Evolutionary conservation across 2,329 filamentous ascomycete species (phyloP).

Genomic region (Botrytis byssoidea): DNA sequence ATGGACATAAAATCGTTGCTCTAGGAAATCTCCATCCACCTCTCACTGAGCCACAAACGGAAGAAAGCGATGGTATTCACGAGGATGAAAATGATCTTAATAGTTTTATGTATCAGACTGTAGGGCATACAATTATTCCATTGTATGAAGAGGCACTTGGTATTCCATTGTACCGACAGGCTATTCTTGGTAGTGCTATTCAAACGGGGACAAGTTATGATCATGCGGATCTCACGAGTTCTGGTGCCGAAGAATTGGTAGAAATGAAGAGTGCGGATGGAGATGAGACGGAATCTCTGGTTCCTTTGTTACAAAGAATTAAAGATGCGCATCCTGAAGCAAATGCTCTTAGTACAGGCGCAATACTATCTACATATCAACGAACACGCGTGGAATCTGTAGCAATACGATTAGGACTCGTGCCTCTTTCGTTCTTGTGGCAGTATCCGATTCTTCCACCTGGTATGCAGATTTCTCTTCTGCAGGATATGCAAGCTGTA

Average conservation of each 20-base stretch:
- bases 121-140: slow-evolving; percentile 83
- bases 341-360: slow-evolving; percentile 85
- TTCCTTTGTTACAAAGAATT: slow-evolving; percentile 69
- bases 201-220: slow-evolving; percentile 71
- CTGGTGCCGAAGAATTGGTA: slow-evolving; percentile 23
- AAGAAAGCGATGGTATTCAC: neutral
- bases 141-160: slow-evolving; percentile 77
- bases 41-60: neutral
- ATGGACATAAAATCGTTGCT: slow-evolving; percentile 82
- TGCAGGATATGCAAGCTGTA: slow-evolving; percentile 76
- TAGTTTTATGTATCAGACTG: slow-evolving; percentile 99
- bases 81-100: slow-evolving; percentile 68
- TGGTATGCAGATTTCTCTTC: slow-evolving; percentile 50
- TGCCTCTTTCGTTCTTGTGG: slow-evolving; percentile 86
- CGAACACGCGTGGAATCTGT: slow-evolving; percentile 93
- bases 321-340: slow-evolving; percentile 70
- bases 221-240: slow-evolving; percentile 25
- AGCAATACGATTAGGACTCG: slow-evolving; percentile 76
- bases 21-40: slow-evolving; percentile 82
- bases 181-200: slow-evolving; percentile 70
- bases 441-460: slow-evolving; percentile 75
- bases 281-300: slow-evolving; percentile 88
- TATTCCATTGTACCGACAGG: slow-evolving; percentile 78
- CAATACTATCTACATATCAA: slow-evolving; percentile 93
- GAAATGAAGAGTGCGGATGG: slow-evolving; percentile 24